Percentiles rank a stretch among this genome's conserved stretches.
Conservation (phyloP, 2,329 filamentous ascomycete genomes). For the Diplocarpon mali region DNA sequence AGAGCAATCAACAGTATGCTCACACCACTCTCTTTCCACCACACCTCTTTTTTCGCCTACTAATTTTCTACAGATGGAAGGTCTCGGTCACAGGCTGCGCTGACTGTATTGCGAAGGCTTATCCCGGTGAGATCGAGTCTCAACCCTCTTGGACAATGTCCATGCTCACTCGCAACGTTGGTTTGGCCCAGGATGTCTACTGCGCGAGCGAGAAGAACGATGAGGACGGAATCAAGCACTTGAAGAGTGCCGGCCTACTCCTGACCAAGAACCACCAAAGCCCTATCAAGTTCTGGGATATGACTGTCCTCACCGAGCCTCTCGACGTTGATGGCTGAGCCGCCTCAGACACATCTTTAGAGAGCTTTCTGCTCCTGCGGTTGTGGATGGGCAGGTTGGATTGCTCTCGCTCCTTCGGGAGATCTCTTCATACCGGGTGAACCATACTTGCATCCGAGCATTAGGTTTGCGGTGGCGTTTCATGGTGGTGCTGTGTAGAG, state of each 20-base stretch:
- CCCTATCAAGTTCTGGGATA: neutral
- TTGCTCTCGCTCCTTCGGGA: too few species aligned
- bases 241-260: neutral
- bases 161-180: neutral
- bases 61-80: constrained; percentile 1
- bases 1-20: neutral
- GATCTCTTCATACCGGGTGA: too few species aligned
- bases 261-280: neutral
- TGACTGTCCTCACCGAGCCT: neutral
- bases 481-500: too few species aligned
- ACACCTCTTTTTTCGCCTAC: too few species aligned
- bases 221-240: neutral
- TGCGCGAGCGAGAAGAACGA: neutral
- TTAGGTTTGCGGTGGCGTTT: too few species aligned
- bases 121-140: neutral
- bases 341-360: too few species aligned
- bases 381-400: too few species aligned
- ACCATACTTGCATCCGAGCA: too few species aligned
- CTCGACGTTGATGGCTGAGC: neutral
- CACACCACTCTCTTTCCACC: neutral
- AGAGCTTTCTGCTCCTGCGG: too few species aligned
- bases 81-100: neutral
- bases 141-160: neutral
- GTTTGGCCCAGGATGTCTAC: neutral
- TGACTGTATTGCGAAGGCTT: neutral